Evolutionary conservation across 768 basidiomycete genomes (phyloP).

Genomic region (Lactarius pseudohatsudake): DNA sequence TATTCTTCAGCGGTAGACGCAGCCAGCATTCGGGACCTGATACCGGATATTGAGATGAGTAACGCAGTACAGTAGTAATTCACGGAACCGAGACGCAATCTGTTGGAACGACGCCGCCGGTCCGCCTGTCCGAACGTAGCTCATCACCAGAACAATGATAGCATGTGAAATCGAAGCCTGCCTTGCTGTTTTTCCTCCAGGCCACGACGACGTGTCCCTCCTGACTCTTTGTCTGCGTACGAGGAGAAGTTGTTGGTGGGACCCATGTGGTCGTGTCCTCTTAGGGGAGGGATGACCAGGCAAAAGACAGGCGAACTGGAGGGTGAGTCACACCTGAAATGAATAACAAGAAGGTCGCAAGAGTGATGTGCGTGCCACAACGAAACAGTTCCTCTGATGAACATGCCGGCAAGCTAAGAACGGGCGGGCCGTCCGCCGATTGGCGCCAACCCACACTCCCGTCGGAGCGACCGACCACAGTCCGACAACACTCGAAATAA

Average conservation of each 20-base stretch:
- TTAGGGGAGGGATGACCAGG: not conserved
- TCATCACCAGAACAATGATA: not conserved
- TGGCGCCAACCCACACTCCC: not conserved
- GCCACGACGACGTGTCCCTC: not conserved
- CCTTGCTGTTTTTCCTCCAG: not conserved
- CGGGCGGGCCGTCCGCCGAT: not conserved
- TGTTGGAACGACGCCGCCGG: not conserved
- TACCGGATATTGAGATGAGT: conserved; percentile 1
- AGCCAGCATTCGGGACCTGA: conserved; percentile 2
- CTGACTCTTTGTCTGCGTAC: not conserved
- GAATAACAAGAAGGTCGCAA: not conserved
- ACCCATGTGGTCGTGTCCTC: not conserved
- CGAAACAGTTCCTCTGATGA: not conserved
- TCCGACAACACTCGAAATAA: not conserved
- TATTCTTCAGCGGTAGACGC: not conserved
- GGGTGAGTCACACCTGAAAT: not conserved
- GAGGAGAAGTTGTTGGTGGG: not conserved
- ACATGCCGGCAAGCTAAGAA: not conserved
- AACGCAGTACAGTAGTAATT: not conserved
- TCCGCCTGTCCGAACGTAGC: conserved; percentile 1
- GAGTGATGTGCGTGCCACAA: conserved; percentile 7
- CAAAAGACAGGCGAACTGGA: not conserved
- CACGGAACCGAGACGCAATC: not conserved
- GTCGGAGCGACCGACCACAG: too few species aligned
- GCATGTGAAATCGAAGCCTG: conserved; percentile 9